These are phyloP conservation scores for Hypholoma fasciculare DNA, from an alignment of 768 basidiomycete species.

Conservation along the genomic window DNA sequence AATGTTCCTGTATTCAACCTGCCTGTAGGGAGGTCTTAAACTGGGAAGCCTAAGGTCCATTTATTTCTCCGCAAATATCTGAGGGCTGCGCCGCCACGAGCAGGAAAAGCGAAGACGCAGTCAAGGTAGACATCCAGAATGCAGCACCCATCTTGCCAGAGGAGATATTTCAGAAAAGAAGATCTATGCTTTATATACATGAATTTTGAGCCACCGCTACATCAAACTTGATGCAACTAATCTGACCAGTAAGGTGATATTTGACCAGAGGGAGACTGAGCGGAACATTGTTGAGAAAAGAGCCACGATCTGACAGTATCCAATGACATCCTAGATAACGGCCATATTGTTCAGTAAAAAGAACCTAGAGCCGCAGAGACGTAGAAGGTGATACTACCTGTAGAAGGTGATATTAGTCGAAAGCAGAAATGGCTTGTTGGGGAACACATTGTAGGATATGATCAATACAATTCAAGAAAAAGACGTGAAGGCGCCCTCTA, in stretches of 20 bases:
- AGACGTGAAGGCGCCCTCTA: too few species aligned
- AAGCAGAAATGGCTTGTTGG: too few species aligned
- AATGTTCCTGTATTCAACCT: conserved; percentile 29
- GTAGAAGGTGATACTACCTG: too few species aligned
- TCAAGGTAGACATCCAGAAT: conserved; percentile 5
- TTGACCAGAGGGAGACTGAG: neutral
- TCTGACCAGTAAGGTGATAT: neutral
- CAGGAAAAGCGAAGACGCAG: conserved; percentile 4
- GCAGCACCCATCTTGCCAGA: conserved; percentile 5
- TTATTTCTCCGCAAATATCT: conserved; percentile 41
- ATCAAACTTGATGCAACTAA: neutral
- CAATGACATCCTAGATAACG: too few species aligned
- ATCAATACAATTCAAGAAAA: too few species aligned
- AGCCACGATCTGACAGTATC: too few species aligned
- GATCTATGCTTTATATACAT: neutral
- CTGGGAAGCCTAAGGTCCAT: conserved; percentile 30
- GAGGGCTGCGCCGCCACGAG: neutral
- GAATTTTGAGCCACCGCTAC: neutral
- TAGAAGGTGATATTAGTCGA: too few species aligned
- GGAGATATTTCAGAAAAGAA: neutral
- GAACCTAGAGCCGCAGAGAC: too few species aligned
- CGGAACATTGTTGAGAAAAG: neutral
- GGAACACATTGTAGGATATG: too few species aligned
- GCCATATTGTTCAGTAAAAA: too few species aligned
- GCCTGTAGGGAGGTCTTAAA: conserved; percentile 16